These are phyloP conservation scores for Linnemannia zychae DNA, from an alignment of 192 early-diverging fungal genomes.

Conservation along the genomic window DNA sequence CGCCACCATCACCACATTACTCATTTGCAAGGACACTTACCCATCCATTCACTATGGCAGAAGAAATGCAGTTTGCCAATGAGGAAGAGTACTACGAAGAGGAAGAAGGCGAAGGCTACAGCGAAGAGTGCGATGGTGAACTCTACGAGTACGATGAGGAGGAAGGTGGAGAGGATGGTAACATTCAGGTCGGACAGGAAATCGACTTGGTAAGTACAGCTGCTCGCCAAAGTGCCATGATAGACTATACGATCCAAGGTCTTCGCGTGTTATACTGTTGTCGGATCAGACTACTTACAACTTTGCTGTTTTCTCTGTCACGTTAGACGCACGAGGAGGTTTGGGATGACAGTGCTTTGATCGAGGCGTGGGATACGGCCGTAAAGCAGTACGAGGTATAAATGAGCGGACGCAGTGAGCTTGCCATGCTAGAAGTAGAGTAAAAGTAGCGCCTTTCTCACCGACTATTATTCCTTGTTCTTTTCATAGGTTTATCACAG, in stretches of 20 bases:
- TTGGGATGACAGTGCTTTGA: constrained; percentile 75
- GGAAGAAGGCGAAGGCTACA: constrained; percentile 17
- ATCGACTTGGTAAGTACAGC: constrained; percentile 24
- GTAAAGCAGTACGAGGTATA: constrained; percentile 68
- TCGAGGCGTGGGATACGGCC: constrained; percentile 74
- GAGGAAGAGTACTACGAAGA: constrained; percentile 13
- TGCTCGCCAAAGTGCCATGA: background rate
- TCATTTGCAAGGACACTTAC: background rate
- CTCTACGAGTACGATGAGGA: background rate
- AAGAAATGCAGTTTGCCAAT: background rate
- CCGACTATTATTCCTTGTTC: background rate
- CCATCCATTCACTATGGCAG: background rate
- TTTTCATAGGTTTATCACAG: constrained; percentile 9
- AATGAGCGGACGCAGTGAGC: background rate
- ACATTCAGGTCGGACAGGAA: constrained; percentile 38
- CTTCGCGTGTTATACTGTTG: background rate
- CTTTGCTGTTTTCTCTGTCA: too few species aligned
- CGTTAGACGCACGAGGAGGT: constrained; percentile 54
- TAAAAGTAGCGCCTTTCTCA: background rate
- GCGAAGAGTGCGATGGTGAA: constrained; percentile 16
- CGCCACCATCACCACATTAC: background rate
- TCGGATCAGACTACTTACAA: background rate
- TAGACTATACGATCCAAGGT: background rate
- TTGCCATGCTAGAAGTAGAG: background rate
- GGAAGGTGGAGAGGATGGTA: constrained; percentile 2